Evolutionary conservation across 495 filamentous ascomycete species (phyloP), one percentile per base, ranked within the genome.

Genomic region (Bryoglossum gracile): DNA sequence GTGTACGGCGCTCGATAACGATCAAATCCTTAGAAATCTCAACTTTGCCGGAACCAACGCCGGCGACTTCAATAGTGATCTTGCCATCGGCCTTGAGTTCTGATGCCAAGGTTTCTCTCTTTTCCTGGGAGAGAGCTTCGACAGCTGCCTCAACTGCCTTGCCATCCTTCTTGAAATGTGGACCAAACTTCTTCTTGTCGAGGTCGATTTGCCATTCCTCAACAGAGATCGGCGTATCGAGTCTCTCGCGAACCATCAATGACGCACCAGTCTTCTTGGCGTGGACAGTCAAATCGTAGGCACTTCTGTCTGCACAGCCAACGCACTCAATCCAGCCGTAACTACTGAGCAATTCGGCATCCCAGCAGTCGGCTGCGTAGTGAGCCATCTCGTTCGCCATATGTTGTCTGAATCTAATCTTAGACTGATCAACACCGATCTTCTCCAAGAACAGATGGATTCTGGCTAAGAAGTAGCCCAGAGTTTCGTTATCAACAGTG

Each of bases 321-420:
- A 84, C 80, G 57, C 80, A 82, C 62, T 84, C 81, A 45, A 84
- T 74, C 82, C 81, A 84, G 46, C 82, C 82, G 59, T 83, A 84
- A 39, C 69, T 77, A 17, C 77, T 84, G 16, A 74, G 54, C 9
- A 84, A 65, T 47, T 84, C 81, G 11, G 80, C 81, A 62, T 86
- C 82, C 80, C 80, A 84, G 58, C 81, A 86, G 59, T 84, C 81
- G 2, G 74, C 64, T 18, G 82, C 82, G 48, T 83, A 86, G 61
- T 84, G 82, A 14, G 82, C 82, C 81, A 84, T 84, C 61, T 85
- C 82, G 52, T 84, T 84, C 4, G 75, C 71, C 77, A 86, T 81
- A 53, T 86, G 81, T 53, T 86, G 82, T 48, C 81, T 68, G 58
- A 84, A 86, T 28, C 81, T 74, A 44, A 82, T 65, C 65, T 84